Base-by-base conservation (phyloP, 495 filamentous ascomycete species). In the Cudoniella acicularis region DNA sequence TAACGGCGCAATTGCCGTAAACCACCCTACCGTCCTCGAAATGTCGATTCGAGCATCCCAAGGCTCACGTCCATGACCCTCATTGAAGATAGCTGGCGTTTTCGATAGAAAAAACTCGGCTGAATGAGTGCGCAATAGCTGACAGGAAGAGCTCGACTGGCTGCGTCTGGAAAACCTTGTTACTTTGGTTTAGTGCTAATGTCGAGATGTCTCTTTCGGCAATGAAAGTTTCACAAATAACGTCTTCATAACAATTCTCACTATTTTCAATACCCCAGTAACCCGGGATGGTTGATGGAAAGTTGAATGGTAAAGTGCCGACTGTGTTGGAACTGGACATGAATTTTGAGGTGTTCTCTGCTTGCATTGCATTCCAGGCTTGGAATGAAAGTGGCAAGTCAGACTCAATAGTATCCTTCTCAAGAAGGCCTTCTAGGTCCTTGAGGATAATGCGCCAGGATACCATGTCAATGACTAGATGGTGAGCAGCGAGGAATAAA, bases 361-460 rank as follows among this genome's bases (percentile, higher is more conserved):
- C 66, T 42, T 79, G 73, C 26, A 78, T 69, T 20, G 74, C 72
- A 16, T 78, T 80, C 87, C 85, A 90, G 21, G 77, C 79, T 65
- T 86, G 80, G 63, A 87, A 89, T 0, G 86, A 82, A 54, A 87
- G 76, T 1, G 75, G 72, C 3, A 67, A 65, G n/a, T 64, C 70
- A 2, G 74, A 74, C 27, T 69, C 18, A 1, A 78, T 62, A 42
- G 67, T 74, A 0, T 79, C 77, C 46, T 79, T 76, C n/a, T 77
- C 60, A 1, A 90, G 67, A 1, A 88, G 59, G 18, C 86, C 81
- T 60, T 88, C 86, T 48, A 89, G 56, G 54, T 90, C 87, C 53
- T 85, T 77, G 16, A 87, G 73, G 3, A 90, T 82, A 22, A 87
- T 76, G 17, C 80, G 77, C 86, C 85, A 89, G 0, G 87, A 89